phyloP scores from a whole-genome alignment of 78 protist species.

The Planoprotostelium fungivorum region DNA sequence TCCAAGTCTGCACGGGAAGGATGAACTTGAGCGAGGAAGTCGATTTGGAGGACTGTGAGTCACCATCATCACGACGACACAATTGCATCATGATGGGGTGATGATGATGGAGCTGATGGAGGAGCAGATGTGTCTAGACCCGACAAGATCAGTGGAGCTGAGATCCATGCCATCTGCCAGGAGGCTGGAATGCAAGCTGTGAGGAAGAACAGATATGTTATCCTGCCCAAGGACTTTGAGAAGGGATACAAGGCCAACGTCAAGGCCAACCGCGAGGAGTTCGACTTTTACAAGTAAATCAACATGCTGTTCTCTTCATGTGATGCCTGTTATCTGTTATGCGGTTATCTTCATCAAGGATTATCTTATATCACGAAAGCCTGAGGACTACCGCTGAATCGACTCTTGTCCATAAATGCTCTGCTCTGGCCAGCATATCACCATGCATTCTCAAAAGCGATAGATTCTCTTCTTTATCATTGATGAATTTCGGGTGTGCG shows the following conservation, averaged over 20 bases:
- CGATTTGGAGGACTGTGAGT: constrained; percentile 97
- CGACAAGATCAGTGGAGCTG: constrained; percentile 95
- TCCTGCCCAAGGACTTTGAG: constrained; percentile 97
- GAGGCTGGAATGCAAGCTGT: constrained; percentile 99
- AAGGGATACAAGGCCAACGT: constrained; percentile 87
- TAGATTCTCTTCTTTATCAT: too few species aligned
- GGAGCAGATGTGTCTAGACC: constrained; percentile 89
- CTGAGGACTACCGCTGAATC: too few species aligned
- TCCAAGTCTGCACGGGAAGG: constrained; percentile 90
- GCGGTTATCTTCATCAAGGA: too few species aligned
- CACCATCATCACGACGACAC: background rate
- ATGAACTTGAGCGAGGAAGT: constrained; percentile 99
- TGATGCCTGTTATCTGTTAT: too few species aligned
- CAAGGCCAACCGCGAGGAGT: constrained; percentile 56
- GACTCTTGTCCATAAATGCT: too few species aligned
- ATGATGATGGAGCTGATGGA: too few species aligned
- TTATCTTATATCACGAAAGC: too few species aligned
- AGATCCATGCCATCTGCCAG: constrained; percentile 96
- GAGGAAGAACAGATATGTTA: constrained; percentile 97
- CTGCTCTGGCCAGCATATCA: too few species aligned
- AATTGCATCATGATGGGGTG: background rate
- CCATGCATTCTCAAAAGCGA: too few species aligned
- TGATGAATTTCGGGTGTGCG: too few species aligned
- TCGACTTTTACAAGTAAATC: constrained; percentile 46
- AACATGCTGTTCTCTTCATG: background rate